Base-by-base conservation (phyloP, 2,329 filamentous ascomycete genomes). In the Phaeomoniella chlamydospora region DNA sequence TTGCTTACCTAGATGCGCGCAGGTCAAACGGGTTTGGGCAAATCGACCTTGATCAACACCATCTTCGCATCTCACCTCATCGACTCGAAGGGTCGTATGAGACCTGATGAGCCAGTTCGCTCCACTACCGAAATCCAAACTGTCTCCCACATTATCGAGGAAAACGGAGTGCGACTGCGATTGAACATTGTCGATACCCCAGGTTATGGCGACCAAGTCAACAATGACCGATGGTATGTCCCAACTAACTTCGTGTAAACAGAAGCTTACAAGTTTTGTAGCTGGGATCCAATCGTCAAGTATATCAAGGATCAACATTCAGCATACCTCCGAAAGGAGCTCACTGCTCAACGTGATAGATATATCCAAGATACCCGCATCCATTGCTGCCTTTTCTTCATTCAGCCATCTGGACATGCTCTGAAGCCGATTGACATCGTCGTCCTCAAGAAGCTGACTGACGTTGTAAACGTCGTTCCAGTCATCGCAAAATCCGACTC, bases 221-320 rank as follows among this genome's bases (percentile, higher is more conserved):
- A 98, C 76, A 98, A 98, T 64, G 90, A 98, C 68, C 82, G 90
- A 73, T 98, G 90, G 67, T 70, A 58, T 47, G 47, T 36, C 13
- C 29, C 9, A 13, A 38, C 29, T 35, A 19, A 29, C n/a, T 15
- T 37, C 29, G 33, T 14, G 13, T 18, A n/a, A 37, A 30, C 30
- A 17, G n/a, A n/a, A 29, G 17, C 10, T 38, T 13, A 14, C 30
- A 31, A 29, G 41, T 45, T 53, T 48, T 44, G 16, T 29, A 70
- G 65, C 78, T 98, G 90, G 90, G 90, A 98, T 58, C 90, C 90
- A 45, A 98, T 98, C 60, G 88, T 98, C 72, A 98, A 98, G 72
- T 98, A 98, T 68, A 98, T 98, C 74, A 98, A 98, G 74, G 90
- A 98, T 65, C 90, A 98, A 71, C 90, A 98, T 72, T 94, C 86